Percentiles rank a stretch among this genome's conserved stretches.
Conservation (phyloP, 257 asterid genomes). For the Osmanthus fragrans region DNA sequence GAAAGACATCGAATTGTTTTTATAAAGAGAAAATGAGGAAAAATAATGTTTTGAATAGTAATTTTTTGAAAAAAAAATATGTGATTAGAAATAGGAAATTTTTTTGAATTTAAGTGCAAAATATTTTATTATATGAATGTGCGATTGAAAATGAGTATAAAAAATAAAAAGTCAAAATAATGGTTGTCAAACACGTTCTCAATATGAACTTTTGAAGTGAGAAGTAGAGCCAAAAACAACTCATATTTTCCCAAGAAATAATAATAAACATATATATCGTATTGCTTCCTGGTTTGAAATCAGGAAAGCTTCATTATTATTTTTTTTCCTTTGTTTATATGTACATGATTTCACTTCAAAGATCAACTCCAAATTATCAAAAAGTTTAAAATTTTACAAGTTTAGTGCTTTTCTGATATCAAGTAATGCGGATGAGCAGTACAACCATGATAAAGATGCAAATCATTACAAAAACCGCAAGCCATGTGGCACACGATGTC, state of each 20-base stretch:
- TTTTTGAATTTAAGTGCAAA: no score
- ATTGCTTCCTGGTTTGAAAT: neutral
- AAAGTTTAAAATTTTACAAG: neutral
- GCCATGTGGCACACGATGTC: slow-evolving; percentile 83
- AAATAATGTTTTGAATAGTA: no score
- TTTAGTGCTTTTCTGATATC: neutral
- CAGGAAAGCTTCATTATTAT: neutral
- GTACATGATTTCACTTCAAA: slow-evolving; percentile 10
- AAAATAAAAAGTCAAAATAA: no score
- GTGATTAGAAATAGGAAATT: no score
- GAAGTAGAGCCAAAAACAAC: neutral
- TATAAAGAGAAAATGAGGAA: no score
- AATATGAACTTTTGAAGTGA: neutral
- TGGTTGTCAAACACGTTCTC: neutral
- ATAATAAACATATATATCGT: neutral
- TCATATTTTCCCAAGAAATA: neutral
- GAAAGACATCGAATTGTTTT: no score
- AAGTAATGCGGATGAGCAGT: slow-evolving; percentile 80
- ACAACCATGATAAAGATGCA: slow-evolving; percentile 78
- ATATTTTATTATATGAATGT: no score
- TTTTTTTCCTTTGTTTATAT: neutral
- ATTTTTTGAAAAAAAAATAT: no score
- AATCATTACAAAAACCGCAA: slow-evolving; percentile 64
- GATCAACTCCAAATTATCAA: neutral
- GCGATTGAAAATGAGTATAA: no score